Evolutionary conservation across 2,329 filamentous ascomycete species (phyloP).

Genomic region (Myriosclerotinia curreyana): DNA sequence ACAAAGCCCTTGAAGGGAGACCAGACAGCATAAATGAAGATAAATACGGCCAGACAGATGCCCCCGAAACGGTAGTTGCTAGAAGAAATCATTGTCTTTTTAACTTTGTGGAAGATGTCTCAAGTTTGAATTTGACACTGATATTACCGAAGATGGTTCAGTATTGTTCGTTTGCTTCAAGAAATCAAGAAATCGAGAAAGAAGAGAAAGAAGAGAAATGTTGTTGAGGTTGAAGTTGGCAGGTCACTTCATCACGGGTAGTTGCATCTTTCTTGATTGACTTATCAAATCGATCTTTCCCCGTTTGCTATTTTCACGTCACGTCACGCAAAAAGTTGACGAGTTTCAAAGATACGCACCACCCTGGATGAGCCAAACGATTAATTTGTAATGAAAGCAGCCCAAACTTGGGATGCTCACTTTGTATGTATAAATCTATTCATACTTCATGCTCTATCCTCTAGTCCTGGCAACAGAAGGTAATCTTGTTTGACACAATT

Average conservation of each 20-base stretch:
- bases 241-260: conserved; percentile 1
- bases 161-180: background rate
- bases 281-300: conserved; percentile 5
- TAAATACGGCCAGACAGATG: conserved; percentile 3
- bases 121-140: background rate
- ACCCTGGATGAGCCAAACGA: background rate
- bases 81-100: conserved; percentile 11
- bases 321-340: background rate
- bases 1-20: conserved; percentile 11
- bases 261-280: conserved; percentile 10
- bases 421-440: background rate
- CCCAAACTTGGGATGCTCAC: background rate
- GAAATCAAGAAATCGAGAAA: background rate
- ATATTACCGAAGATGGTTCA: background rate
- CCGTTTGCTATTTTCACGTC: background rate
- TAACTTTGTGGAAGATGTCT: background rate
- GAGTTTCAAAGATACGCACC: too few relatives aligned
- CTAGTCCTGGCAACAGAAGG: background rate
- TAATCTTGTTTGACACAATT: background rate
- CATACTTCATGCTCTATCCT: too few relatives aligned
- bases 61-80: conserved; percentile 14
- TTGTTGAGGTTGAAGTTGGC: too few relatives aligned
- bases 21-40: conserved; percentile 18
- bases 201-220: background rate
- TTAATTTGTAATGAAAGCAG: background rate